phyloP scores from a whole-genome alignment of 345 rosid genomes.

The Gossypium ekmanianum region DNA sequence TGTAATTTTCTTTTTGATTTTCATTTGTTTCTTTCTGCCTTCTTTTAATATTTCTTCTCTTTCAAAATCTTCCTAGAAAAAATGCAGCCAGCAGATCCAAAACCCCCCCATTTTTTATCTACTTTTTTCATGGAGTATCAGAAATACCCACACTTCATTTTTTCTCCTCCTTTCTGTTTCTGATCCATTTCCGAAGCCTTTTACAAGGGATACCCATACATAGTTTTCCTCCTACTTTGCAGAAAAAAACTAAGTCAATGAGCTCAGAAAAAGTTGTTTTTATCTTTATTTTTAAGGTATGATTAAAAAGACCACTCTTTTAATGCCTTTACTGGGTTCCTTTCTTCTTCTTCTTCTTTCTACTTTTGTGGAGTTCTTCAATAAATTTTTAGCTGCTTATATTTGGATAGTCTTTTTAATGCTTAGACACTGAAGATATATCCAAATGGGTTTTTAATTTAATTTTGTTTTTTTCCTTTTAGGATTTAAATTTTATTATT shows the following conservation, averaged over 20 bases:
- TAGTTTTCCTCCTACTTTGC: conserved; percentile 11
- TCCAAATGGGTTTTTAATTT: background rate
- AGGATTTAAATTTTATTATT: background rate
- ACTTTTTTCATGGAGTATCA: conserved; percentile 23
- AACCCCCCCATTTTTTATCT: conserved; percentile 12
- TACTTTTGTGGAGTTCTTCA: background rate
- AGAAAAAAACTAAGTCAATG: conserved; percentile 21
- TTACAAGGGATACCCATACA: background rate
- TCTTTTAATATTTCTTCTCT: conserved; percentile 16
- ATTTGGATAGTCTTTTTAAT: background rate
- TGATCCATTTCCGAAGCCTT: conserved; percentile 13
- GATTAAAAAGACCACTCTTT: background rate
- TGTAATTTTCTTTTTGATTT: background rate
- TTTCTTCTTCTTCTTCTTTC: conserved; percentile 4
- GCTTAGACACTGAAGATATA: background rate
- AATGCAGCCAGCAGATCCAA: conserved; percentile 49
- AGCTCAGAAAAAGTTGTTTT: conserved; percentile 12
- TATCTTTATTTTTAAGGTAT: background rate
- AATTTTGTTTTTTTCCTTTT: background rate
- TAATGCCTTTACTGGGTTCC: conserved; percentile 3
- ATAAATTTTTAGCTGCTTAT: background rate
- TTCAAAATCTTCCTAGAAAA: conserved; percentile 31
- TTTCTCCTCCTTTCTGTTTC: conserved; percentile 16
- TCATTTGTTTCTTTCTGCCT: too few relatives aligned
- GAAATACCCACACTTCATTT: conserved; percentile 25